Evolutionary conservation across 2,329 filamentous ascomycete genomes (phyloP), one percentile per base, ranked within the genome.

Genomic region (Colletotrichum lini): DNA sequence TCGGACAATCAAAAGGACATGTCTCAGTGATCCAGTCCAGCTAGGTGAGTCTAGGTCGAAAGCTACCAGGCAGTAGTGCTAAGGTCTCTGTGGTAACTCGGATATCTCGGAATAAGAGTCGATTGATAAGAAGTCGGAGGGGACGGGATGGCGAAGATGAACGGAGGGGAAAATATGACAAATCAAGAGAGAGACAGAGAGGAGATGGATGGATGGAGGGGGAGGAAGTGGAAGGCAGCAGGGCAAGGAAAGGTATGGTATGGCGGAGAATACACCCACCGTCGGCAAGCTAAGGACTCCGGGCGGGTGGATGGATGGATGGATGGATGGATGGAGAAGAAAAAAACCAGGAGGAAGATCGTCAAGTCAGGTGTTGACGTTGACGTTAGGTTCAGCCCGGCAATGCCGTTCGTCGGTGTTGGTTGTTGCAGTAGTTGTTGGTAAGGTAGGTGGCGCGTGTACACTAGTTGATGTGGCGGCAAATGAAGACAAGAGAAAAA

Each of bases 311-410:
- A 40, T 35, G 52, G 44, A 26, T 35, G 30, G 35, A 35, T 10
- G 35, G 9, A 8, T 35, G 35, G 2, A 38, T 38, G 35, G 9
- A 38, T 35, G 30, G 30, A 35, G 30, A 35, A 35, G 8, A 35
- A 8, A 10, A 38, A 38, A 38, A 10, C 9, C 3, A 38, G 35
- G 49, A 30, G 16, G 18, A 23, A 13, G 21, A 44, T 40, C 38
- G 50, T 70, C 56, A 62, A 64, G 50, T 67, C 35, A 38, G 35
- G 35, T 38, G 35, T 63, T 71, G 26, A 67, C 23, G 68, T 67
- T 60, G 42, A 67, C 56, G 60, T 57, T 21, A 52, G 42, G 44
- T 30, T 44, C 23, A 42, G 18, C 68, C 67, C 62, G 57, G 57
- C 64, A 42, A n/a, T 67, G 50, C 57, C 50, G 53, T 67, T n/a